These are phyloP conservation scores for Botrytis tulipae DNA, from an alignment of 2,329 filamentous ascomycete genomes.

Conservation along the genomic window DNA sequence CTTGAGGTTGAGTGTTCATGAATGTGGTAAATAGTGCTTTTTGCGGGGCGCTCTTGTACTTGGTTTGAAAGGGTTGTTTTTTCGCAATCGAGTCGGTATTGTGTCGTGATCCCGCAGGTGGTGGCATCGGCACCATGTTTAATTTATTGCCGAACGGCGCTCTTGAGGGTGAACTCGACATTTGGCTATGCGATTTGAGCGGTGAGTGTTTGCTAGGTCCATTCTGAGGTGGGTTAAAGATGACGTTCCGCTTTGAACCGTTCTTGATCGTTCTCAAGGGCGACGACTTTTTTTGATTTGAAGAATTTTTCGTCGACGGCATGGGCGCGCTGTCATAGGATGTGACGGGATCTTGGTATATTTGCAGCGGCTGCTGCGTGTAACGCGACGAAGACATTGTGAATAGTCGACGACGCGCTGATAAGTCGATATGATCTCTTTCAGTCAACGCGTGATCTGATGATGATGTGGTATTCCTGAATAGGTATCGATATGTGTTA, in stretches of 20 bases:
- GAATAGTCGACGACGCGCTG: constrained; percentile 32
- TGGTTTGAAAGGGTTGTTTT: constrained; percentile 58
- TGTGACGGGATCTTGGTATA: constrained; percentile 55
- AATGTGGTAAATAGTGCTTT: constrained; percentile 49
- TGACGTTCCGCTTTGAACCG: constrained; percentile 56
- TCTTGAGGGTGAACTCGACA: constrained; percentile 58
- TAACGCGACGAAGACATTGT: constrained; percentile 54
- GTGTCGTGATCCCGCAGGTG: constrained; percentile 54
- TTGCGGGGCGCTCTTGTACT: constrained; percentile 52
- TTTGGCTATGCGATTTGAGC: constrained; percentile 58
- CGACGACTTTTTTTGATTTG: constrained; percentile 33
- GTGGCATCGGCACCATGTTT: constrained; percentile 65
- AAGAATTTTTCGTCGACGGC: constrained; percentile 32
- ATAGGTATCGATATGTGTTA: constrained; percentile 2
- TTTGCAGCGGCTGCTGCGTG: constrained; percentile 52
- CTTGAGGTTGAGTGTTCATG: constrained; percentile 39
- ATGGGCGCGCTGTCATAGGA: constrained; percentile 42
- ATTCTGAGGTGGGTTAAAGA: constrained; percentile 60
- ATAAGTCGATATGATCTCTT: constrained; percentile 8
- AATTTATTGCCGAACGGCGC: constrained; percentile 63
- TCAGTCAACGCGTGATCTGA: constrained; percentile 42
- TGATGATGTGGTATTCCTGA: constrained; percentile 54
- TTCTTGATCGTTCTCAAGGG: constrained; percentile 45
- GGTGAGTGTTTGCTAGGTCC: constrained; percentile 62
- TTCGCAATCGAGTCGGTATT: constrained; percentile 68